Conservation (phyloP, 192 early-diverging fungal species). For the Backusella liffmaniae region DNA sequence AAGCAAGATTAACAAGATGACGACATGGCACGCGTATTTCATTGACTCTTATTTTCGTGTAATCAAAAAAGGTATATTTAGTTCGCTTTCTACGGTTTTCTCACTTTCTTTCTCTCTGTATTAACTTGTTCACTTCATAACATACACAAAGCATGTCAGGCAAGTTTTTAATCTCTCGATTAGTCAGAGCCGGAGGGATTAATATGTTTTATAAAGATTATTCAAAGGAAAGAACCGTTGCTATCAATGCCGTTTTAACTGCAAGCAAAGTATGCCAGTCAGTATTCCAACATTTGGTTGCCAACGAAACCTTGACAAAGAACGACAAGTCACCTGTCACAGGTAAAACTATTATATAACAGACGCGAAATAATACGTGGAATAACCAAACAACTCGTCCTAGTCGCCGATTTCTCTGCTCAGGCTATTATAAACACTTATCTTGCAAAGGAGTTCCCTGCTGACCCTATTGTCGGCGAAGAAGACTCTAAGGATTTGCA, state of each 20-base stretch:
- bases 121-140: not conserved
- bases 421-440: slow-evolving; percentile 93
- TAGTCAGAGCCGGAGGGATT: not conserved
- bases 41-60: not conserved
- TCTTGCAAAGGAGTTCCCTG: slow-evolving; percentile 74
- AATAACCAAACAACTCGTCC: not conserved
- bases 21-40: not conserved
- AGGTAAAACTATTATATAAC: slow-evolving; percentile 39
- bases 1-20: not conserved
- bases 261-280: slow-evolving; percentile 87
- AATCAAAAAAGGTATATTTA: not conserved
- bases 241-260: slow-evolving; percentile 84
- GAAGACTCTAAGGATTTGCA: slow-evolving; percentile 89
- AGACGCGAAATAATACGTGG: not conserved
- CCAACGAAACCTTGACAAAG: slow-evolving; percentile 84
- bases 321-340: slow-evolving; percentile 96
- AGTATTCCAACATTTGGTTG: slow-evolving; percentile 86
- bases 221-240: slow-evolving; percentile 69
- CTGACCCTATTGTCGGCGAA: slow-evolving; percentile 93
- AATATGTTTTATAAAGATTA: slow-evolving; percentile 11
- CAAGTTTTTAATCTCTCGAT: slow-evolving; percentile 4
- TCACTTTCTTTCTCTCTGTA: not conserved
- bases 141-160: not conserved
- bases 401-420: slow-evolving; percentile 93
- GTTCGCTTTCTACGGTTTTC: not conserved